These are phyloP conservation scores for Mangifera indica DNA, from an alignment of 345 rosid species.

Conservation along the genomic window DNA sequence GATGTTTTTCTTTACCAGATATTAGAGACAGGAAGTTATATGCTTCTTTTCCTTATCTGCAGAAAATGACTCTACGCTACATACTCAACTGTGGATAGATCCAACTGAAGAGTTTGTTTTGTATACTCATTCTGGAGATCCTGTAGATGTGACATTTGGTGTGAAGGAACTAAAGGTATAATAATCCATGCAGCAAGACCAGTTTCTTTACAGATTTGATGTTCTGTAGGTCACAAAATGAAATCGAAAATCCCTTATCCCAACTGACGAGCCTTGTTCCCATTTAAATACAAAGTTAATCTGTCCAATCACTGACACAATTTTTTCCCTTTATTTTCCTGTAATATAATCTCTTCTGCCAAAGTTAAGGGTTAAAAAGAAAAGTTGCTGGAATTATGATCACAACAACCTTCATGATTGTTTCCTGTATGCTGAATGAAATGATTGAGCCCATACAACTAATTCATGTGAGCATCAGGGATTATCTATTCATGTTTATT, in stretches of 20 bases:
- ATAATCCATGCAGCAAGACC: conserved; percentile 18
- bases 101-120: conserved; percentile 89
- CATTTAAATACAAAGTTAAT: background rate
- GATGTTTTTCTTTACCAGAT: conserved; percentile 10
- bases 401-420: background rate
- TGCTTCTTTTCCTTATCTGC: conserved; percentile 27
- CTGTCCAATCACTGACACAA: background rate
- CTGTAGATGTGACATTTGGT: conserved; percentile 88
- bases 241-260: background rate
- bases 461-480: background rate
- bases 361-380: no score
- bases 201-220: conserved; percentile 8
- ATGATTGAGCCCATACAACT: background rate
- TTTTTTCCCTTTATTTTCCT: no score
- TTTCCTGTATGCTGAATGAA: background rate
- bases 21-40: conserved; percentile 18
- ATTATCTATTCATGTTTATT: background rate
- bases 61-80: conserved; percentile 75
- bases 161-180: conserved; percentile 81
- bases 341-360: no score
- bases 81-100: conserved; percentile 96
- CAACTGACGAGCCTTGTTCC: background rate
- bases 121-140: conserved; percentile 74
- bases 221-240: background rate
- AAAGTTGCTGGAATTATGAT: background rate